Conservation (phyloP, 495 filamentous ascomycete species). For the Pseudevernia furfuracea region DNA sequence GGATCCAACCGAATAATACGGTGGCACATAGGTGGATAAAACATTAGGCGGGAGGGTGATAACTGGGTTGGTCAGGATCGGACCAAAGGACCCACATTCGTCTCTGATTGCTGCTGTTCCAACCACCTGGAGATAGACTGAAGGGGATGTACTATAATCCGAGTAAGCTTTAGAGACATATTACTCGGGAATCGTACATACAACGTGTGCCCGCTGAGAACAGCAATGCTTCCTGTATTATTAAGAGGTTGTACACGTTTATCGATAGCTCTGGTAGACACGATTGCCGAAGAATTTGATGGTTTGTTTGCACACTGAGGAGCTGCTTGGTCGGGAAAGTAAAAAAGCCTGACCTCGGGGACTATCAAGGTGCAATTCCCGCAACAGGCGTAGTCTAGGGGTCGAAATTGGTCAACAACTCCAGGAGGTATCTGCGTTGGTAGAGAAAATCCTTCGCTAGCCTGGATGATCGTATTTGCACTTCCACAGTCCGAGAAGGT, state of each 20-base stretch:
- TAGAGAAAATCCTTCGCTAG: not conserved
- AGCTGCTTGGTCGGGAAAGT: not conserved
- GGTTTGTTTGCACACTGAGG: not conserved
- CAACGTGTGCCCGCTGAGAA: conserved; percentile 3
- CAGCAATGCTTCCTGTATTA: not conserved
- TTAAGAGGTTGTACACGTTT: not conserved
- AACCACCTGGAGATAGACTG: not conserved
- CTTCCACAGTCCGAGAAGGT: not conserved
- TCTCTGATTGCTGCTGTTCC: not conserved
- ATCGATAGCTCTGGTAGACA: not conserved
- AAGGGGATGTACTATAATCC: not conserved
- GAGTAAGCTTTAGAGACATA: not conserved
- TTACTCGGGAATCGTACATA: not conserved
- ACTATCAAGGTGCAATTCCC: not conserved
- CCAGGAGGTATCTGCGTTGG: not conserved
- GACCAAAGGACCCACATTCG: not conserved
- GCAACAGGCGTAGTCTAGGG: not conserved
- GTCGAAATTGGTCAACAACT: not conserved
- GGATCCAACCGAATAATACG: not conserved
- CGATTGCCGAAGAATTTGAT: not conserved
- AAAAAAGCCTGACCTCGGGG: not conserved
- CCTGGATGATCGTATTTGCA: not conserved
- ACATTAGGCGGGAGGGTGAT: not conserved
- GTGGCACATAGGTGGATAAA: not conserved
- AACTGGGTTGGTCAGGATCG: not conserved